Evolutionary conservation across 306 rosid genomes (phyloP), one percentile per base, ranked within the genome.

Genomic region (Abrus precatorius): DNA sequence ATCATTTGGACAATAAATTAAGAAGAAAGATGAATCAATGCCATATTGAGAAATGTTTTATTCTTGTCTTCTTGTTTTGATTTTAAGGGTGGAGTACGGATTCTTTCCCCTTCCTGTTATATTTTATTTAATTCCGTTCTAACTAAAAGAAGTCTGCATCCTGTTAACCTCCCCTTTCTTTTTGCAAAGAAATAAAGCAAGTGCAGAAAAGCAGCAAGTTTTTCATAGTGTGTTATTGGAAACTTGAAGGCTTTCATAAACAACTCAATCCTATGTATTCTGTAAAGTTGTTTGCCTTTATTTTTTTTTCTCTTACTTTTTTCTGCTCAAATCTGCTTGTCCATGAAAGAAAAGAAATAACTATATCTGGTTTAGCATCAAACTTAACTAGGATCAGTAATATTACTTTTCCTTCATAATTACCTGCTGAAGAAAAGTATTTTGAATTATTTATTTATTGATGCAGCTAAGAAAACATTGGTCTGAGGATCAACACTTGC

Each of bases 391-490:
- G 32, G 38, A 74, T 79, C 41, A 54, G 36, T 45, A 66, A 62
- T 74, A 50, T 57, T 66, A 11, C 67, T 72, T 74, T 80, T 76
- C 72, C 10, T 74, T 56, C 61, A 67, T 74, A 53, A 56, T 67
- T 34, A 64, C 65, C n/a, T 32, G 66, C 66, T 85, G 72, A 81
- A 20, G 72, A 54, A 33, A 10, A 65, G 13, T 34, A 7, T 83
- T 69, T 62, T 67, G 32, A 30, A 33, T 83, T 48, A 45, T 85
- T 74, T 62, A 65, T 78, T 30, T 71, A 80, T 69, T 13, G 74
- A 56, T 89, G 90, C 90, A 94, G 98, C 86, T 94, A 80, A 92
- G 90, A 85, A 87, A 91, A 85, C 86, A 83, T 84, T 93, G 97
- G 97, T 85, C 64, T 50, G 98, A 89, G 79, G 97, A 90, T 79